Conservation (phyloP, 768 basidiomycete genomes). For the Coprinellus aureogranulatus region DNA sequence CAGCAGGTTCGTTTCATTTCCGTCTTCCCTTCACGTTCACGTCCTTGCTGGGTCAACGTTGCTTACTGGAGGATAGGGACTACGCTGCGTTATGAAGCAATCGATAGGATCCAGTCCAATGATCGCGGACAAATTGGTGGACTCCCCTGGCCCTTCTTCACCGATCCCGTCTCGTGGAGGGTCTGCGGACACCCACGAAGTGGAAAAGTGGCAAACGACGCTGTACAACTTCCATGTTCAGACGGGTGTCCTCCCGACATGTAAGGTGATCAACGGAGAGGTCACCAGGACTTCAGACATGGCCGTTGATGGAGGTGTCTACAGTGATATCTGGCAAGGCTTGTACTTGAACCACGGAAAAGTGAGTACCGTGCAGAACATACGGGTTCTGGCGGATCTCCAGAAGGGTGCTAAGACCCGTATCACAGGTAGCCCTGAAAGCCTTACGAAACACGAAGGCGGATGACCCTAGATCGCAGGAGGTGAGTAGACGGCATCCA, state of each 20-base stretch:
- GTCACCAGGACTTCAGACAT: conserved; percentile 36
- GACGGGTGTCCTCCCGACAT: conserved; percentile 52
- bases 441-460: conserved; percentile 47
- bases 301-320: conserved; percentile 50
- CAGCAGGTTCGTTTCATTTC: conserved; percentile 38
- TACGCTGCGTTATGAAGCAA: conserved; percentile 25
- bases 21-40: not conserved
- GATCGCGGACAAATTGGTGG: too few species aligned
- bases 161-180: too few species aligned
- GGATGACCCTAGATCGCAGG: conserved; percentile 39
- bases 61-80: not conserved
- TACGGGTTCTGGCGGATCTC: not conserved
- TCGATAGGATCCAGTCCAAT: not conserved
- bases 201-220: conserved; percentile 41
- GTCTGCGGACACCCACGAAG: conserved; percentile 19
- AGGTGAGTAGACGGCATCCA: conserved; percentile 25
- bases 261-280: conserved; percentile 55
- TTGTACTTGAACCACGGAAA: conserved; percentile 54
- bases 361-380: conserved; percentile 18
- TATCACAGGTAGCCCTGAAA: conserved; percentile 56
- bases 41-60: conserved; percentile 3
- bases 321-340: conserved; percentile 56
- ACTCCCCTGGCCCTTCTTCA: too few species aligned
- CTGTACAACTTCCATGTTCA: conserved; percentile 37
- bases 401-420: not conserved